phyloP scores from a whole-genome alignment of 148 eudicot species.

The Tetragonia tetragonoides region DNA sequence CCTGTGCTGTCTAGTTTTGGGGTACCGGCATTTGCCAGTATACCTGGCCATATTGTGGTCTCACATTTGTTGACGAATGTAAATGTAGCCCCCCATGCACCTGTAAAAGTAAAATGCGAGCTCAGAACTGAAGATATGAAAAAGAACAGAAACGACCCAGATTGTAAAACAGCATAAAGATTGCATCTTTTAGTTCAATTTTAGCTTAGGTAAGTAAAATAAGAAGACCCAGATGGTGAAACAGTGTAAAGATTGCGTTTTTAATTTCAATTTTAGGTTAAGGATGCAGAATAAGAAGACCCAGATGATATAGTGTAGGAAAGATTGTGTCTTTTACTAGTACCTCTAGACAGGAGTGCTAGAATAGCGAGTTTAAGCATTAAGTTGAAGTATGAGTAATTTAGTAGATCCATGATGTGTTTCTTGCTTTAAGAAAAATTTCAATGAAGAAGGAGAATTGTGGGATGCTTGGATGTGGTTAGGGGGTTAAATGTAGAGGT shows the following conservation, averaged over 20 bases:
- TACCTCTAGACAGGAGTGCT: slow-evolving; percentile 22
- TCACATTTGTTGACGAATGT: slow-evolving; percentile 71
- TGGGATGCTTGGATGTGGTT: too few relatives aligned
- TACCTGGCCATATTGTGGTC: slow-evolving; percentile 85
- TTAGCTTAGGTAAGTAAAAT: background rate
- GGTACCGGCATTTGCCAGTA: slow-evolving; percentile 73
- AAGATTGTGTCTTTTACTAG: background rate
- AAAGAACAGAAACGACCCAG: background rate
- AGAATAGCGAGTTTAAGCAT: slow-evolving; percentile 23
- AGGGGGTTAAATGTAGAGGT: background rate
- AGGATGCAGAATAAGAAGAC: background rate
- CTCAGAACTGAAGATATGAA: background rate
- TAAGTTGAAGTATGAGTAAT: slow-evolving; percentile 15
- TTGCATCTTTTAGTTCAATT: slow-evolving; percentile 8
- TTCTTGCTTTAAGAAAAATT: background rate
- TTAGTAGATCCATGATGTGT: slow-evolving; percentile 25
- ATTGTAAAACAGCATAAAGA: slow-evolving; percentile 2
- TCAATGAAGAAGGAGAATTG: background rate
- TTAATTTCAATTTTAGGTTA: background rate
- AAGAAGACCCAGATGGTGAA: background rate
- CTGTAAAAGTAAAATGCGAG: slow-evolving; percentile 20
- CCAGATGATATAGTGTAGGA: background rate
- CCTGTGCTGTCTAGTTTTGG: slow-evolving; percentile 70
- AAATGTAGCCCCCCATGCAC: slow-evolving; percentile 50
- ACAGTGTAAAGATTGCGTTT: background rate